Evolutionary conservation across 257 asterid species (phyloP), one percentile per base, ranked within the genome.

Genomic region (Solanum chmielewskii): DNA sequence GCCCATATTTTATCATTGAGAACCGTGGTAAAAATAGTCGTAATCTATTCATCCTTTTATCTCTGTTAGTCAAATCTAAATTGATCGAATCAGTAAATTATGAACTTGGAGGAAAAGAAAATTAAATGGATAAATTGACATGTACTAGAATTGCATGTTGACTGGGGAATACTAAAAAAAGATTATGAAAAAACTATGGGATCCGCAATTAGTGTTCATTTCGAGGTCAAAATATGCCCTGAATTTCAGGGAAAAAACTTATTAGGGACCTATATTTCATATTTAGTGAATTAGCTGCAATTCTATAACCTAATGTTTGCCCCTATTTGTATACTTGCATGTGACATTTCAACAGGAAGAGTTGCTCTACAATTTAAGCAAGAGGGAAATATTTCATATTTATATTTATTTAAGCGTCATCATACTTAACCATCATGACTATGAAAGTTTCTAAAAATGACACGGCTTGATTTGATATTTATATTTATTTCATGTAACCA

Each of bases 161-260:
- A 88, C 84, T 14, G 0, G 81, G 81, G 31, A 88, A 77, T 75
- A 76, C 83, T 82, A 69, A 15, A 45, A 39, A 39, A 39, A 66
- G 68, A 9, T 23, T 70, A 29, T 87, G 86, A 31, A 82, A 23
- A 77, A 77, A 45, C 41, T 68, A 21, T n/a, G 31, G 42, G 83
- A 76, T 84, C 85, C 71, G 42, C 82, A 84, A 87, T 77, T 52
- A 10, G 35, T 70, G 88, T 52, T 77, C 49, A 27, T 80, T 47
- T 42, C 3, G 21, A 87, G 86, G 90, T 87, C 87, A 89, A 89
- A 49, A 42, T 56, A 52, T 70, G 70, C 89, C 91, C 87, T 87
- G 83, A 56, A 42, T 56, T 85, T 69, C 85, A 85, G 90, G 89
- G 83, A 0, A 71, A 0, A 71, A 86, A 80, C 75, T 85, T 25